Conservation (phyloP, 2,329 filamentous ascomycete species). For the Alternaria sp. region DNA sequence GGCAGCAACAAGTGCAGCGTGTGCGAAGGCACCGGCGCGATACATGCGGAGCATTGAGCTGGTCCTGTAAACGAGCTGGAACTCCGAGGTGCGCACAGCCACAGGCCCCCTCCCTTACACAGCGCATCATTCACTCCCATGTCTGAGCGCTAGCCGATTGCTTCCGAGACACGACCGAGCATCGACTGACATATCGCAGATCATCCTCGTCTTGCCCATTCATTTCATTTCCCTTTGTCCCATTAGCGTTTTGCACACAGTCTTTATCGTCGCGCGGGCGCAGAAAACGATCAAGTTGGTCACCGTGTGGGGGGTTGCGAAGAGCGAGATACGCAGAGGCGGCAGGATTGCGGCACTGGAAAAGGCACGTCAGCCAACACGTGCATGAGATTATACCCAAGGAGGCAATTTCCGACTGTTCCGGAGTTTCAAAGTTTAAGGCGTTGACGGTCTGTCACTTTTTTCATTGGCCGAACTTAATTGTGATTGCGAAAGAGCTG, state of each 20-base stretch:
- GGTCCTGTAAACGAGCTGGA: not conserved
- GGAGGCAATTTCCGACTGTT: conserved; percentile 26
- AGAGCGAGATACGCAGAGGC: conserved; percentile 1
- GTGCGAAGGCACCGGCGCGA: conserved; percentile 44
- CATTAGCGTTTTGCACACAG: conserved; percentile 3
- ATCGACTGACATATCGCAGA: conserved; percentile 16
- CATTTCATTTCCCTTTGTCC: conserved; percentile 11
- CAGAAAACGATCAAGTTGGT: conserved; percentile 8
- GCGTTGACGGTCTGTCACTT: conserved; percentile 11
- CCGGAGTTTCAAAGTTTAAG: conserved; percentile 12
- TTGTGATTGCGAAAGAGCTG: conserved; percentile 13
- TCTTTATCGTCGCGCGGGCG: conserved; percentile 24
- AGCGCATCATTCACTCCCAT: not conserved
- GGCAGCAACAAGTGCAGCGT: conserved; percentile 38
- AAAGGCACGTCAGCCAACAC: conserved; percentile 13
- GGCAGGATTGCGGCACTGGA: conserved; percentile 1
- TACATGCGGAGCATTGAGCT: conserved; percentile 37
- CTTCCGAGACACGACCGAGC: conserved; percentile 1
- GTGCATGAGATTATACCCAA: conserved; percentile 18
- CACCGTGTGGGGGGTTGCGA: conserved; percentile 4
- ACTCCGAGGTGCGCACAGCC: conserved; percentile 4
- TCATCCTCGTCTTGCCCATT: conserved; percentile 11
- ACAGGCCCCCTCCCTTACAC: conserved; percentile 2
- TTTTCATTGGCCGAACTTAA: conserved; percentile 12
- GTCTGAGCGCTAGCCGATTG: conserved; percentile 6